phyloP scores from a whole-genome alignment of 306 rosid species.

The Coriaria nepalensis region DNA sequence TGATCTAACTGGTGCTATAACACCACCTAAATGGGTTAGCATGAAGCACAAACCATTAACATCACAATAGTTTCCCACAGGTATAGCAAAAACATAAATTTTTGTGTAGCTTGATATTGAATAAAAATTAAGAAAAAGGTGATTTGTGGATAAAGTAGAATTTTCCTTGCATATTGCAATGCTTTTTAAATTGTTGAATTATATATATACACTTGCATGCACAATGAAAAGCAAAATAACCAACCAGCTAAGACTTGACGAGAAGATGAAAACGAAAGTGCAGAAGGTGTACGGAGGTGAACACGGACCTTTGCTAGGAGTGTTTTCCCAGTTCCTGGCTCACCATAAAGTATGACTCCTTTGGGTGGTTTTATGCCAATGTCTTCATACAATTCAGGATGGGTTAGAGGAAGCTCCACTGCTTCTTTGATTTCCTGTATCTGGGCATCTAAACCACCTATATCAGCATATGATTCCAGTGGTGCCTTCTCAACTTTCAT shows the following conservation, averaged over 20 bases:
- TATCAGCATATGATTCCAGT: conserved; percentile 88
- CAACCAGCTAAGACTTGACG: too few species aligned
- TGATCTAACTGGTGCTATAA: neutral
- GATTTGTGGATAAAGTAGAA: too few species aligned
- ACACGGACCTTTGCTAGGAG: conserved; percentile 76
- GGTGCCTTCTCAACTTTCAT: conserved; percentile 99
- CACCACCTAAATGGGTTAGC: neutral
- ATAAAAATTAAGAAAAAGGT: too few species aligned
- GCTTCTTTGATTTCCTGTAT: conserved; percentile 99
- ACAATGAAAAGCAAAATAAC: too few species aligned
- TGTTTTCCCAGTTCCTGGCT: conserved; percentile 97
- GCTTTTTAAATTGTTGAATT: too few species aligned
- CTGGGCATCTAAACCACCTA: conserved; percentile 99
- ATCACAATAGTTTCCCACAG: too few species aligned
- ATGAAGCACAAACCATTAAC: neutral
- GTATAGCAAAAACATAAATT: too few species aligned
- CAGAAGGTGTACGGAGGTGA: neutral
- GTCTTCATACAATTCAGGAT: conserved; percentile 94
- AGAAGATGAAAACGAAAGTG: too few species aligned
- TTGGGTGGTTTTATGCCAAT: conserved; percentile 97
- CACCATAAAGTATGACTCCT: conserved; percentile 92
- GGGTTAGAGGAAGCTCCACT: conserved; percentile 93
- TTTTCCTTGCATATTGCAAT: too few species aligned
- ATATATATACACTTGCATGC: too few species aligned
- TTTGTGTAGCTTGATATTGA: too few species aligned